These are phyloP conservation scores for Talaromyces atroroseus DNA, from an alignment of 2,329 filamentous ascomycete genomes.

Conservation along the genomic window DNA sequence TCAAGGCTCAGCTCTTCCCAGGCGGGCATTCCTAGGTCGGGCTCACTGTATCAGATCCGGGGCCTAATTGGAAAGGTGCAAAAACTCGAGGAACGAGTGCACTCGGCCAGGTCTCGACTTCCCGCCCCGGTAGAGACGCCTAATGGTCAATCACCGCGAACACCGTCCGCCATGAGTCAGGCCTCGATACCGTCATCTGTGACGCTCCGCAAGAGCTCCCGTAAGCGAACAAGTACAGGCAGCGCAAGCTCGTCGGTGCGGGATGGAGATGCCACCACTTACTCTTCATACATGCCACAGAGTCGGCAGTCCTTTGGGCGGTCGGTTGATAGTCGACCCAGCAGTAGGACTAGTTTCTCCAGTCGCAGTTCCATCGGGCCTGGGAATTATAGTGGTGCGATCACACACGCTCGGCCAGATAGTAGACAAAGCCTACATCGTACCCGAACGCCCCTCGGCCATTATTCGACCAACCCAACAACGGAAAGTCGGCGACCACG, in stretches of 20 bases:
- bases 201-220: conserved; percentile 46
- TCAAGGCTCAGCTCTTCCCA: conserved; percentile 18
- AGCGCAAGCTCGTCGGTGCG: conserved; percentile 35
- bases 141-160: conserved; percentile 71
- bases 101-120: conserved; percentile 84
- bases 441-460: conserved; percentile 59
- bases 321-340: conserved; percentile 57
- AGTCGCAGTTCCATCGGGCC: conserved; percentile 38
- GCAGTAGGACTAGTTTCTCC: conserved; percentile 63
- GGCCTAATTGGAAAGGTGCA: conserved; percentile 96
- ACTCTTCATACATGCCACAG: conserved; percentile 26
- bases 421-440: conserved; percentile 60
- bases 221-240: conserved; percentile 39
- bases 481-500: conserved; percentile 56
- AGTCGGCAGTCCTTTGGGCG: conserved; percentile 47
- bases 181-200: conserved; percentile 50
- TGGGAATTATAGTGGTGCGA: conserved; percentile 31
- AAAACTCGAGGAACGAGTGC: conserved; percentile 86
- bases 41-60: conserved; percentile 86
- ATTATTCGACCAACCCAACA: conserved; percentile 46
- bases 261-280: conserved; percentile 28
- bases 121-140: conserved; percentile 75
- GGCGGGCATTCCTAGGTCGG: conserved; percentile 51
- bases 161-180: conserved; percentile 44
- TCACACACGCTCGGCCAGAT: conserved; percentile 51